Conservation (phyloP, 192 early-diverging fungal species). For the Helicostylum pulchrum region DNA sequence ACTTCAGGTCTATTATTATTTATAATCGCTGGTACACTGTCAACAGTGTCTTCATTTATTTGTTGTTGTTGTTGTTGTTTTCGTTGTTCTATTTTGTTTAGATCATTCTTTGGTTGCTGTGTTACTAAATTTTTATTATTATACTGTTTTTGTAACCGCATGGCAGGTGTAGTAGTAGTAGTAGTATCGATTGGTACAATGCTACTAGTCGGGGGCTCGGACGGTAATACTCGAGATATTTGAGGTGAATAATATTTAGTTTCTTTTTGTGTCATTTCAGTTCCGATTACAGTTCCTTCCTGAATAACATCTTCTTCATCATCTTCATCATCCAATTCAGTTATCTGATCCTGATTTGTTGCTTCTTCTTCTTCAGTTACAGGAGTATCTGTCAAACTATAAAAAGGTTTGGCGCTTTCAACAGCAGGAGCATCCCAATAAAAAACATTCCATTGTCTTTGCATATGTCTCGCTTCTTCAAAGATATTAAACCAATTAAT, state of each 20-base stretch:
- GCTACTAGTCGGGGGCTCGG: neutral
- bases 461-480: conserved; percentile 38
- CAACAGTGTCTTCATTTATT: neutral
- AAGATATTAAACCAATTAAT: conserved; percentile 37
- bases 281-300: neutral
- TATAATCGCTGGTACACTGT: neutral
- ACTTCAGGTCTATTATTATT: neutral
- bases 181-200: neutral
- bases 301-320: neutral
- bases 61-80: neutral
- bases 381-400: neutral
- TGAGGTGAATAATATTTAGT: too few relatives aligned
- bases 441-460: conserved; percentile 23
- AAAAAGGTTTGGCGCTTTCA: neutral
- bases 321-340: neutral
- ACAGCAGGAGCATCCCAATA: neutral
- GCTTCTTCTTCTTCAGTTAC: neutral
- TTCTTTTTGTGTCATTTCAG: too few relatives aligned
- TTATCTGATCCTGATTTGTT: neutral
- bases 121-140: neutral
- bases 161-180: conserved; percentile 3
- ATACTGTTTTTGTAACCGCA: conserved; percentile 5
- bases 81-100: neutral
- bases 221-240: neutral
- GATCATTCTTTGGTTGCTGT: neutral